phyloP scores from a whole-genome alignment of 257 asterid genomes.

The Leptodermis oblonga region DNA sequence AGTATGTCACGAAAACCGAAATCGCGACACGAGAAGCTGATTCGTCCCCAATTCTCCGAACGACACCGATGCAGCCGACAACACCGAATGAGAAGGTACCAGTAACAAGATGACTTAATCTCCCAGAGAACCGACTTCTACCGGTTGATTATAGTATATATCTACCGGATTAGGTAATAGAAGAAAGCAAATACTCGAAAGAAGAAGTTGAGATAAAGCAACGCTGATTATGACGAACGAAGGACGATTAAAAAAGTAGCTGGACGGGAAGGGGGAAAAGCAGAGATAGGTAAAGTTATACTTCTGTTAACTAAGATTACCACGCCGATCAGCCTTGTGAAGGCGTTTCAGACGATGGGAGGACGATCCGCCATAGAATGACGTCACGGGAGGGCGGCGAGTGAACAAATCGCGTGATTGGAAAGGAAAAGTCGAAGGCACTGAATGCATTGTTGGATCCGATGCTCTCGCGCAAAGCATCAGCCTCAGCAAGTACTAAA shows the following conservation, averaged over 20 bases:
- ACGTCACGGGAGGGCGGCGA: constrained; percentile 37
- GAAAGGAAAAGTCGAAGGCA: constrained; percentile 42
- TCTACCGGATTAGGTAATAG: not conserved
- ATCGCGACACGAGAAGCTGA: not conserved
- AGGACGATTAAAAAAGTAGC: constrained; percentile 13
- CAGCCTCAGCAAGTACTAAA: not conserved
- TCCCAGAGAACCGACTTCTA: not conserved
- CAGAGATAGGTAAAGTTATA: not conserved
- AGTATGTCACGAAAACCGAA: not conserved
- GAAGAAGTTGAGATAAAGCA: not conserved
- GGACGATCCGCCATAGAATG: constrained; percentile 51
- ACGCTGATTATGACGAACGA: constrained; percentile 7
- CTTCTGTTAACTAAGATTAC: constrained; percentile 70
- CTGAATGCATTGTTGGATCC: constrained; percentile 80
- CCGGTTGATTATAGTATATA: not conserved
- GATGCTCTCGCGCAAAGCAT: constrained; percentile 62
- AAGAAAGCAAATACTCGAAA: not conserved
- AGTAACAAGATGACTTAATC: not conserved
- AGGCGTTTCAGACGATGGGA: constrained; percentile 75
- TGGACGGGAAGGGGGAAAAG: not conserved
- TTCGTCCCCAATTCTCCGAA: constrained; percentile 2
- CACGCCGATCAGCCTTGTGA: constrained; percentile 64
- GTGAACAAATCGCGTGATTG: constrained; percentile 21
- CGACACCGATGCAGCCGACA: constrained; percentile 6
- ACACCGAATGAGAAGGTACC: not conserved